phyloP scores from a whole-genome alignment of 1,139 yeast genomes.

The Suhomyces bribrorum region DNA sequence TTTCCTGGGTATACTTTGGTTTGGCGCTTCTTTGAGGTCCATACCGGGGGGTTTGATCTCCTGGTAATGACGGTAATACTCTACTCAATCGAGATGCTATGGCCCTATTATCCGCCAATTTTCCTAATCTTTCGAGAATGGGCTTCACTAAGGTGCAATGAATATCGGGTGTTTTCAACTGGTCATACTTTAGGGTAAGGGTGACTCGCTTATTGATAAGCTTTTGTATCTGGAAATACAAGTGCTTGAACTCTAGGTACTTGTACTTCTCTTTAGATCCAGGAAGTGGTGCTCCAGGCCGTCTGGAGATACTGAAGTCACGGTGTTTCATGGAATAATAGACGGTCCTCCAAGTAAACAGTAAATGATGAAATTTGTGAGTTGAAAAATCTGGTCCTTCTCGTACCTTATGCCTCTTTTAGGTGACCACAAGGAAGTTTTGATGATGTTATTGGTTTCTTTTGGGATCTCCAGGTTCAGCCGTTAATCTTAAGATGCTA shows the following conservation, averaged over 20 bases:
- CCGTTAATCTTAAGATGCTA: too few species aligned
- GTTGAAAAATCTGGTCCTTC: too few species aligned
- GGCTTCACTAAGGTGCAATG: slow-evolving; percentile 54
- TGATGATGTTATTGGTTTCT: too few species aligned
- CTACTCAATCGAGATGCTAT: slow-evolving; percentile 13
- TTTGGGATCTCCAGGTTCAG: too few species aligned
- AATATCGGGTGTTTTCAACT: slow-evolving; percentile 55
- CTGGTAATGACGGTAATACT: slow-evolving; percentile 12
- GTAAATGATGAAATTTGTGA: too few species aligned
- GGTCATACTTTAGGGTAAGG: slow-evolving; percentile 55
- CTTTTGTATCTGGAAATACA: slow-evolving; percentile 41
- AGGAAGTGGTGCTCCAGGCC: slow-evolving; percentile 3
- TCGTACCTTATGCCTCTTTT: too few species aligned
- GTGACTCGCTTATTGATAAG: slow-evolving; percentile 44
- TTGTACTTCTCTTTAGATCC: slow-evolving; percentile 15
- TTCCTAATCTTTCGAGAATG: slow-evolving; percentile 36
- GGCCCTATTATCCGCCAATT: slow-evolving; percentile 21
- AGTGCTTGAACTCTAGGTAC: slow-evolving; percentile 38
- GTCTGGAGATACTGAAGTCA: slow-evolving; percentile 11
- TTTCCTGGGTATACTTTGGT: slow-evolving; percentile 7
- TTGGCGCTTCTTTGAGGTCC: slow-evolving; percentile 17
- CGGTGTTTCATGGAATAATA: slow-evolving; percentile 9
- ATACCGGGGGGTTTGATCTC: slow-evolving; percentile 23
- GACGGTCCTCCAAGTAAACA: background rate
- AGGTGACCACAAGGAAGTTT: too few species aligned